phyloP scores from a whole-genome alignment of 2,329 filamentous ascomycete species.

The Metarhizium rileyi region DNA sequence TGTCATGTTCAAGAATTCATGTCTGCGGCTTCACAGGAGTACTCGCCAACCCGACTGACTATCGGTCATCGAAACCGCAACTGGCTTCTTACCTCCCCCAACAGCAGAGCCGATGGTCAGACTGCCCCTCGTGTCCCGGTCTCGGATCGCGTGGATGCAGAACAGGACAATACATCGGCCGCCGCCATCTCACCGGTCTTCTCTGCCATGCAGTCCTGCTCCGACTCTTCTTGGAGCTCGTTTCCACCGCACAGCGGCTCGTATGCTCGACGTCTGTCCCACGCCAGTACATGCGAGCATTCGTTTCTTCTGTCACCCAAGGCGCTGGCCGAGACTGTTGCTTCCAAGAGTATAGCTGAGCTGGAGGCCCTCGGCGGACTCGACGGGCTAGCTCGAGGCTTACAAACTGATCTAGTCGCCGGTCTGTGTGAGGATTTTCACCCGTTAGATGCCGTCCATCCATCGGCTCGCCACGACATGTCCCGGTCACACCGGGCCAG shows the following conservation, averaged over 20 bases:
- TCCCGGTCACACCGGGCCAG: background rate
- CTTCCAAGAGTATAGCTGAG: constrained; percentile 3
- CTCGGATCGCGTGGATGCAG: background rate
- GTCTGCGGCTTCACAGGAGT: background rate
- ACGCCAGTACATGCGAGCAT: background rate
- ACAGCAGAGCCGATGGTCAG: background rate
- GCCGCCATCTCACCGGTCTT: background rate
- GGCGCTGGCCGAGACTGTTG: background rate
- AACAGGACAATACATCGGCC: background rate
- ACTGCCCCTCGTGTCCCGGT: background rate
- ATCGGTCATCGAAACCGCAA: background rate
- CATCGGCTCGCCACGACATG: no score
- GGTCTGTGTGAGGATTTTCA: background rate
- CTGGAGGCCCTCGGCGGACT: constrained; percentile 4
- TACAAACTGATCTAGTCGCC: constrained; percentile 2
- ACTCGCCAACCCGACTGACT: background rate
- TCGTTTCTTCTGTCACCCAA: background rate
- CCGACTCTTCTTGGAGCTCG: background rate
- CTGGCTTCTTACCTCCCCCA: background rate
- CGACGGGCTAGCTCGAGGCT: background rate
- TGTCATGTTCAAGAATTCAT: background rate
- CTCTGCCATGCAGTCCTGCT: background rate
- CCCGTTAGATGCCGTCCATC: background rate
- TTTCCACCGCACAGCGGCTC: background rate
- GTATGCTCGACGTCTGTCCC: background rate